phyloP scores from a whole-genome alignment of 2,329 filamentous ascomycete genomes.

The Alternaria solani region DNA sequence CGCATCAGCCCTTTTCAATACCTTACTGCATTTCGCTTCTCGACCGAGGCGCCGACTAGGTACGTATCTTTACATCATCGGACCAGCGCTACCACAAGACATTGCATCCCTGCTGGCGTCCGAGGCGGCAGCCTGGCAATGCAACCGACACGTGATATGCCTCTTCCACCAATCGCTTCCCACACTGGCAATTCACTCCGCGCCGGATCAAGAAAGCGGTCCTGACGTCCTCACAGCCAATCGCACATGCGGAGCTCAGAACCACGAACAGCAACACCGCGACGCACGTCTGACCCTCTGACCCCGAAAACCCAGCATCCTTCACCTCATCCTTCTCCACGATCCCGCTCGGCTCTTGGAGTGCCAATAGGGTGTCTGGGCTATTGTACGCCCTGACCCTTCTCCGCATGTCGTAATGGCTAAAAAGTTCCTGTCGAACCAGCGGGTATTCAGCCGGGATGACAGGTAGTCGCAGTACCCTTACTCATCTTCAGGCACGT shows the following conservation, averaged over 20 bases:
- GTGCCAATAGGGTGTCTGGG: constrained; percentile 19
- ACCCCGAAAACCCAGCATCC: constrained; percentile 30
- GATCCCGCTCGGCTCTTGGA: constrained; percentile 24
- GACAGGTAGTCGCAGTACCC: constrained; percentile 13
- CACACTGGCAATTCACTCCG: constrained; percentile 26
- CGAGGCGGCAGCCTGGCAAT: constrained; percentile 17
- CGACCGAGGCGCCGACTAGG: constrained; percentile 11
- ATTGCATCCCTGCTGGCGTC: constrained; percentile 22
- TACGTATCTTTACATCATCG: constrained; percentile 13
- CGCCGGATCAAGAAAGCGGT: constrained; percentile 21
- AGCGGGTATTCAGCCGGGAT: constrained; percentile 27
- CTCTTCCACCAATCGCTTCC: constrained; percentile 21
- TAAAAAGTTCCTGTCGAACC: constrained; percentile 35
- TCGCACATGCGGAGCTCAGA: constrained; percentile 16
- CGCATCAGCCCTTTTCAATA: constrained; percentile 19
- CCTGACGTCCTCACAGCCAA: constrained; percentile 9
- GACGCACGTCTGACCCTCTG: constrained; percentile 28
- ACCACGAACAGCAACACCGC: constrained; percentile 10
- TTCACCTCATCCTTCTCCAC: constrained; percentile 24
- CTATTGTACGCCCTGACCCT: constrained; percentile 12
- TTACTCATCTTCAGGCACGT: constrained; percentile 39
- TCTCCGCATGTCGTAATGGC: constrained; percentile 15
- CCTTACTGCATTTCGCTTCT: constrained; percentile 19
- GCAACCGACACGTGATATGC: constrained; percentile 28
- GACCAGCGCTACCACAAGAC: constrained; percentile 16